These are phyloP conservation scores for Huntiella savannae DNA, from an alignment of 2,329 filamentous ascomycete species.

Conservation along the genomic window DNA sequence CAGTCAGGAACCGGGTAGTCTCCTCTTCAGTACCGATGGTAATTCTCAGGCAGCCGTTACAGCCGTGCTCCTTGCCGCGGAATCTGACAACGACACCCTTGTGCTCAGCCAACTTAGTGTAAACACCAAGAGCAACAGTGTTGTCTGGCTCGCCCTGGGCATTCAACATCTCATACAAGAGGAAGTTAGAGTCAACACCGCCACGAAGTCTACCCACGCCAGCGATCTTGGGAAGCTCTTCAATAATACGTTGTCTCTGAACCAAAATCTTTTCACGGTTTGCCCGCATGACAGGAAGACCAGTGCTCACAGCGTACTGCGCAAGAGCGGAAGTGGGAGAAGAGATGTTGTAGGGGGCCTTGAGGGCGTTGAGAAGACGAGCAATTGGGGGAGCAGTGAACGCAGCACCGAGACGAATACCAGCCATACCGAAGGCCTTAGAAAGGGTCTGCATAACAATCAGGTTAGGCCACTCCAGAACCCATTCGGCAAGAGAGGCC, in stretches of 20 bases:
- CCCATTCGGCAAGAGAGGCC: conserved; percentile 76
- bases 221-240: conserved; percentile 51
- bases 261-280: conserved; percentile 51
- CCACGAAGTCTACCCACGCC: conserved; percentile 70
- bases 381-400: conserved; percentile 64
- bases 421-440: conserved; percentile 90
- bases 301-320: conserved; percentile 48
- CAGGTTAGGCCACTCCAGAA: conserved; percentile 79
- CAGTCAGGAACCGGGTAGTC: conserved; percentile 56
- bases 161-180: conserved; percentile 77
- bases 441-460: conserved; percentile 98
- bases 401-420: conserved; percentile 73
- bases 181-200: conserved; percentile 67
- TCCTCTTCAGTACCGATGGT: conserved; percentile 84
- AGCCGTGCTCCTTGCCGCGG: conserved; percentile 80
- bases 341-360: conserved; percentile 91
- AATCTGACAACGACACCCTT: conserved; percentile 87
- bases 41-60: conserved; percentile 71
- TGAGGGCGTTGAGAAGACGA: conserved; percentile 68
- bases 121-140: conserved; percentile 54
- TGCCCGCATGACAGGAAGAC: conserved; percentile 51
- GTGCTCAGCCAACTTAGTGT: conserved; percentile 67
- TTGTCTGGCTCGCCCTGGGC: conserved; percentile 59
- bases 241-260: conserved; percentile 60
- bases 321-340: conserved; percentile 74